Conservation (phyloP, 2,329 filamentous ascomycete genomes). For the Blastomyces emzantsi region DNA sequence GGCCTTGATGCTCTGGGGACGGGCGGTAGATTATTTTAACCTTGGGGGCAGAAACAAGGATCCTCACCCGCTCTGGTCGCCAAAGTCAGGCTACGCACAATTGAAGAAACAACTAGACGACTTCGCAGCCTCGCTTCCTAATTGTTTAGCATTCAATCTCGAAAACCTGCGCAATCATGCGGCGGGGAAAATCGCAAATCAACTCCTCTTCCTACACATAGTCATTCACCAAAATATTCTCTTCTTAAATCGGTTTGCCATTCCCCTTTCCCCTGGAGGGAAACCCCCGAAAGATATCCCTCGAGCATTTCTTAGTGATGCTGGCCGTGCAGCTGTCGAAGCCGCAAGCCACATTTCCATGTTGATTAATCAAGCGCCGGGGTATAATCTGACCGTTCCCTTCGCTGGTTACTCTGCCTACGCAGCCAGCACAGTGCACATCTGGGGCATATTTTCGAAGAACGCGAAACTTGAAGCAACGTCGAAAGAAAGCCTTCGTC, state of each 20-base stretch:
- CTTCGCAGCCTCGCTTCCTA: slow-evolving; percentile 61
- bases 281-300: slow-evolving; percentile 62
- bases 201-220: slow-evolving; percentile 88
- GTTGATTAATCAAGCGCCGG: slow-evolving; percentile 69
- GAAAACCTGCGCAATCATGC: slow-evolving; percentile 81
- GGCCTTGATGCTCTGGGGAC: slow-evolving; percentile 79
- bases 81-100: slow-evolving; percentile 63
- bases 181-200: slow-evolving; percentile 76
- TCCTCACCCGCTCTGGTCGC: slow-evolving; percentile 66
- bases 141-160: slow-evolving; percentile 59
- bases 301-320: slow-evolving; percentile 65
- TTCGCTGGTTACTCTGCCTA: slow-evolving; percentile 96
- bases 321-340: slow-evolving; percentile 65
- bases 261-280: slow-evolving; percentile 57
- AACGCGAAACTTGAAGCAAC: slow-evolving; percentile 64
- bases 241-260: slow-evolving; percentile 81
- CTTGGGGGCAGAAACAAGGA: slow-evolving; percentile 79
- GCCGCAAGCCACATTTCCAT: slow-evolving; percentile 82
- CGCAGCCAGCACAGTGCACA: slow-evolving; percentile 86
- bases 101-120: slow-evolving; percentile 63
- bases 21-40: slow-evolving; percentile 81
- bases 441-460: slow-evolving; percentile 82
- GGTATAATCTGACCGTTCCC: slow-evolving; percentile 74
- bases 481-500: slow-evolving; percentile 74
- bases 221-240: slow-evolving; percentile 80